A percentile compares a stretch with the other conserved stretches of the same genome.
Evolutionary conservation across 768 basidiomycete genomes (phyloP).

Genomic region (Tubosaeta sp.): DNA sequence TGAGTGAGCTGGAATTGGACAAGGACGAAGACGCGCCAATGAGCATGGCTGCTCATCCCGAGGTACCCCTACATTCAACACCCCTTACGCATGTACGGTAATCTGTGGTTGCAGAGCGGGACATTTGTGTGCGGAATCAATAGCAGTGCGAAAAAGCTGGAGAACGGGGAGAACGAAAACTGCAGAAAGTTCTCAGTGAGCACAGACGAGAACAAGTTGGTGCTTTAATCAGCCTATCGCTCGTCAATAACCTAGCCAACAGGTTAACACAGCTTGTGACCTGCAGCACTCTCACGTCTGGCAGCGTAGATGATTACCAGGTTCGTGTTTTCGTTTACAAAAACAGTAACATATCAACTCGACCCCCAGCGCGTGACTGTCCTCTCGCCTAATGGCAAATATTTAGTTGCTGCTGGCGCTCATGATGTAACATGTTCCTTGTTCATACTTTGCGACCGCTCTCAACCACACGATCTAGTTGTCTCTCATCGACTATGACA

Average conservation of each 20-base stretch:
- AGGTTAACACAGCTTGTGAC: slow-evolving; percentile 34
- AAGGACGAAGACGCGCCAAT: slow-evolving; percentile 92
- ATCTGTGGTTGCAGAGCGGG: slow-evolving; percentile 34
- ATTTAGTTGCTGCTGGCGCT: slow-evolving; percentile 70
- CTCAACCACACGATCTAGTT: slow-evolving; percentile 38
- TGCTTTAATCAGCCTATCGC: slow-evolving; percentile 2
- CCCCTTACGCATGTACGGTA: neutral
- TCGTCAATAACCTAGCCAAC: slow-evolving; percentile 8
- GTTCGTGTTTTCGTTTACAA: slow-evolving; percentile 37
- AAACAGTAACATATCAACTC: slow-evolving; percentile 3
- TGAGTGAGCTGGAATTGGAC: slow-evolving; percentile 72
- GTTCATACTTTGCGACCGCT: slow-evolving; percentile 10
- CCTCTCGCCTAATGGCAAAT: slow-evolving; percentile 62
- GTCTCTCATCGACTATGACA: slow-evolving; percentile 61
- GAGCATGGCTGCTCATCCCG: slow-evolving; percentile 74
- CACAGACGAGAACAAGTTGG: slow-evolving; percentile 53
- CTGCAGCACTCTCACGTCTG: slow-evolving; percentile 56
- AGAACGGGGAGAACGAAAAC: slow-evolving; percentile 74
- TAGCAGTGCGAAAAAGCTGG: slow-evolving; percentile 58
- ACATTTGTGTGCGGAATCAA: slow-evolving; percentile 85
- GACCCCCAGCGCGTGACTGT: slow-evolving; percentile 72
- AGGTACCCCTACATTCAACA: slow-evolving; percentile 38
- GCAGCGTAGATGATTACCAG: slow-evolving; percentile 78
- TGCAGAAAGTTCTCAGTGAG: slow-evolving; percentile 64
- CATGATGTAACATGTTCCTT: slow-evolving; percentile 50